Evolutionary conservation across 2,329 filamentous ascomycete genomes (phyloP), one percentile per base, ranked within the genome.

Genomic region (Pseudogymnoascus sp.): DNA sequence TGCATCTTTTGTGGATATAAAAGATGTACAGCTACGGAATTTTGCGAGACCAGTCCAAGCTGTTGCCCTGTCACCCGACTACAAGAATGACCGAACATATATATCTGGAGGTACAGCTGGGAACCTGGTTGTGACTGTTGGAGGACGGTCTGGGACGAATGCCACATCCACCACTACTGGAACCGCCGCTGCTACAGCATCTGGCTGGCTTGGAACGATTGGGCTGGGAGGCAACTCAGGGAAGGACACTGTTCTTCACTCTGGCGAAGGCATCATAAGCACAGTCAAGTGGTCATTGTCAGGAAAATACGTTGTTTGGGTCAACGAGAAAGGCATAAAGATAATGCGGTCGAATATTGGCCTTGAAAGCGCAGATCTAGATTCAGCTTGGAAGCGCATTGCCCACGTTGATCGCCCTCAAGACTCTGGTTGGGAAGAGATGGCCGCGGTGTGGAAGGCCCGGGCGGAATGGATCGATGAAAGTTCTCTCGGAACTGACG

Each of bases 311-410:
- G 89, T 97, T 0, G 90, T 87, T 0, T 99, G 95, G 95, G 83
- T 96, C 42, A 99, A 97, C 71, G 95, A 99, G 75, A 89, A 96
- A 71, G 95, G 95, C 3, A 96, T 97, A 73, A 97, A 97, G 74
- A 95, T 99, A 66, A 97, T 97, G 93, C 86, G 95, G 39, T 91
- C 91, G 4, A 91, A 95, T 73, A 73, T 96, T 18, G 86, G 93
- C 69, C 81, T 97, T 4, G 91, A 96, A 5, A 86, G 80, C 66
- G 82, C 82, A 11, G 89, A 96, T 71, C 78, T 83, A 1, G 93
- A 97, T 14, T 87, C 89, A 68, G 91, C 93, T 2, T 99, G 96
- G 96, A 96, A 95, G 75, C 84, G 93, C 8, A 91, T 99, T 67
- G 93, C 91, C 23, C 93, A 97, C 73, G 88, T 96, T 65, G 92